These are phyloP conservation scores for Sedum album DNA, from an alignment of 164 flowering plant genomes.

Conservation along the genomic window DNA sequence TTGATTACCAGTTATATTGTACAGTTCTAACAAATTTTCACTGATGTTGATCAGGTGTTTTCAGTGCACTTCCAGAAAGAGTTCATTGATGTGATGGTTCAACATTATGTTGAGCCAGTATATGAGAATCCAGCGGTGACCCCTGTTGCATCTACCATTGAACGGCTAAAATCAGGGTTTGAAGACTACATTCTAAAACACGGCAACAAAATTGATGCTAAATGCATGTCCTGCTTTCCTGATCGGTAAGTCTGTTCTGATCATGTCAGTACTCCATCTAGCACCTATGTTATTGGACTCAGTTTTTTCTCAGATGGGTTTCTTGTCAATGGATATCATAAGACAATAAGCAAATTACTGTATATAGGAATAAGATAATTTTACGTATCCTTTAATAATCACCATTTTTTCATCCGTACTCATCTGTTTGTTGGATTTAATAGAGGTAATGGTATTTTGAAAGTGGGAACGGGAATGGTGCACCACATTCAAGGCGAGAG, in stretches of 20 bases:
- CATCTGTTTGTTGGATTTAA: background rate
- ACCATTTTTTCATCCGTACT: background rate
- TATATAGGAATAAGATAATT: background rate
- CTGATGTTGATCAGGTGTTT: background rate
- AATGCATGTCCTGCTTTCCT: slow-evolving; percentile 48
- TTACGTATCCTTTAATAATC: background rate
- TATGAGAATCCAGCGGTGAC: slow-evolving; percentile 27
- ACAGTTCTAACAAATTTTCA: background rate
- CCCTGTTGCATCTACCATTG: slow-evolving; percentile 35
- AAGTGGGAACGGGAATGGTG: slow-evolving; percentile 57
- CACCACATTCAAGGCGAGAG: slow-evolving; percentile 21
- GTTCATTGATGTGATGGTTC: slow-evolving; percentile 46
- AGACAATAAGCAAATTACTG: background rate
- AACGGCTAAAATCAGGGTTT: slow-evolving; percentile 46
- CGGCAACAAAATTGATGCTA: slow-evolving; percentile 31
- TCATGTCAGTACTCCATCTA: background rate
- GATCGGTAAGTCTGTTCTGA: slow-evolving; percentile 27
- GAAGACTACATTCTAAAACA: slow-evolving; percentile 61
- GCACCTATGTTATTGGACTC: background rate
- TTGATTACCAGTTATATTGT: background rate
- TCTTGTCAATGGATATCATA: background rate
- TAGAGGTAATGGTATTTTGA: slow-evolving; percentile 39
- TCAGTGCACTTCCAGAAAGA: slow-evolving; percentile 32
- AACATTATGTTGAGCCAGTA: slow-evolving; percentile 24
- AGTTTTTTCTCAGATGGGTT: too few relatives aligned